phyloP scores from a whole-genome alignment of 768 basidiomycete species.

The Hygrocybe punicea region DNA sequence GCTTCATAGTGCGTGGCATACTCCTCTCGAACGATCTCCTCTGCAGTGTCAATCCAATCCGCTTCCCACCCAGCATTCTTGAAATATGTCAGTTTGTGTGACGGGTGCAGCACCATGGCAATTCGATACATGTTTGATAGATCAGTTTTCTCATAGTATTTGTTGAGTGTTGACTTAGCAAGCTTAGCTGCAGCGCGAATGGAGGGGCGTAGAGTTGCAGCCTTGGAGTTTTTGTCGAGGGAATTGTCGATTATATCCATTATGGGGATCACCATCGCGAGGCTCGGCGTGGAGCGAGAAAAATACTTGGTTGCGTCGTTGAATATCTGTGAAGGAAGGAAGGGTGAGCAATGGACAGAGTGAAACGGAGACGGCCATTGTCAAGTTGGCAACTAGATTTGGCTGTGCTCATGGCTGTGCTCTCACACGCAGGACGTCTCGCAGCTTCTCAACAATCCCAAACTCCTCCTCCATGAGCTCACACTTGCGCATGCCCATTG shows the following conservation, averaged over 20 bases:
- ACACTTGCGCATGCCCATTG: conserved; percentile 11
- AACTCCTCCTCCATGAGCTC: conserved; percentile 20
- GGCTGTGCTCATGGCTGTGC: not conserved
- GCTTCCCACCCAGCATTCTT: conserved; percentile 24
- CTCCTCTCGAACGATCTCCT: conserved; percentile 19
- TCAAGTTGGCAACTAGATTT: not conserved
- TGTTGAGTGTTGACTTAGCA: conserved; percentile 21
- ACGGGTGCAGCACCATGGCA: conserved; percentile 34
- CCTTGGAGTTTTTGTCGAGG: not conserved
- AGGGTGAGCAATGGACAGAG: not conserved
- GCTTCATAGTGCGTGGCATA: not conserved
- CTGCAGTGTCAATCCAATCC: conserved; percentile 28
- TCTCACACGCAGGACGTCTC: conserved; percentile 21
- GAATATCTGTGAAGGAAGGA: conserved; percentile 14
- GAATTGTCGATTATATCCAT: conserved; percentile 30
- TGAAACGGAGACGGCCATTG: not conserved
- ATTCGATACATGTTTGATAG: conserved; percentile 17
- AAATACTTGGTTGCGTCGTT: conserved; percentile 24
- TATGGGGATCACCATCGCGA: conserved; percentile 29
- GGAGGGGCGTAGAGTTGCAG: not conserved
- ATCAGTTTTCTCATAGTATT: conserved; percentile 21
- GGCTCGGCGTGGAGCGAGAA: conserved; percentile 21
- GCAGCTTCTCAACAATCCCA: conserved; percentile 22
- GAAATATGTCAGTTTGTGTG: conserved; percentile 36
- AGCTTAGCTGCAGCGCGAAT: conserved; percentile 15